Conservation (phyloP, 768 basidiomycete species). For the Leccinum fibrillosum region DNA sequence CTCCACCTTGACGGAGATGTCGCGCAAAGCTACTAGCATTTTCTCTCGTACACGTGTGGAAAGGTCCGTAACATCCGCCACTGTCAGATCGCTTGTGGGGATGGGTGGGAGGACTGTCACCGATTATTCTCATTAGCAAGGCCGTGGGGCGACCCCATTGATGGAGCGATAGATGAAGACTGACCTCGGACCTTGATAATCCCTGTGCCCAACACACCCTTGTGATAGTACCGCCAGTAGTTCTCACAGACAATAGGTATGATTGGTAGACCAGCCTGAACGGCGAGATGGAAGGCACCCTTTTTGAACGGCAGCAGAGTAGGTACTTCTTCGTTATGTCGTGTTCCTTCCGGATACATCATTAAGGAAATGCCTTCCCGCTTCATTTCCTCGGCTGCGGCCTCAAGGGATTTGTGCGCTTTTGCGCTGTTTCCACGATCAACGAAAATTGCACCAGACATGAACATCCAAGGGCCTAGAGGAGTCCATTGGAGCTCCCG, state of each 20-base stretch:
- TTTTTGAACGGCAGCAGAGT: constrained; percentile 91
- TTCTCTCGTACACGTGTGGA: constrained; percentile 62
- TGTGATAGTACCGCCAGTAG: constrained; percentile 83
- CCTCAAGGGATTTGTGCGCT: constrained; percentile 72
- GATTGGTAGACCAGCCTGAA: constrained; percentile 87
- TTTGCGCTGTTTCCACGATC: constrained; percentile 76
- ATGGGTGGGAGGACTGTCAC: constrained; percentile 85
- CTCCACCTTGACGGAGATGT: constrained; percentile 63
- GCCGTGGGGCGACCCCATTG: not conserved
- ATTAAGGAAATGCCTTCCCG: constrained; percentile 68
- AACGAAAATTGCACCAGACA: constrained; percentile 89
- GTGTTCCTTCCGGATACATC: constrained; percentile 97
- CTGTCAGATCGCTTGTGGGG: constrained; percentile 65
- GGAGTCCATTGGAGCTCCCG: constrained; percentile 83
- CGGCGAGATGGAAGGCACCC: constrained; percentile 94
- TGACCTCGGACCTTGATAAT: constrained; percentile 74
- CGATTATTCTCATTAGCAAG: constrained; percentile 5
- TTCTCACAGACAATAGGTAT: constrained; percentile 92
- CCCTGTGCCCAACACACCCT: constrained; percentile 73
- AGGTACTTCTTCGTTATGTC: constrained; percentile 62
- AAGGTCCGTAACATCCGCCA: constrained; percentile 68
- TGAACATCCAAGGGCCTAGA: constrained; percentile 86
- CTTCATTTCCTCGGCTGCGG: constrained; percentile 81
- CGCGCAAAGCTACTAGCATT: constrained; percentile 77
- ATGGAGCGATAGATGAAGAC: constrained; percentile 6